These are phyloP conservation scores for Wickerhamiella occidentalis DNA, from an alignment of 805 yeast genomes.

Conservation along the genomic window DNA sequence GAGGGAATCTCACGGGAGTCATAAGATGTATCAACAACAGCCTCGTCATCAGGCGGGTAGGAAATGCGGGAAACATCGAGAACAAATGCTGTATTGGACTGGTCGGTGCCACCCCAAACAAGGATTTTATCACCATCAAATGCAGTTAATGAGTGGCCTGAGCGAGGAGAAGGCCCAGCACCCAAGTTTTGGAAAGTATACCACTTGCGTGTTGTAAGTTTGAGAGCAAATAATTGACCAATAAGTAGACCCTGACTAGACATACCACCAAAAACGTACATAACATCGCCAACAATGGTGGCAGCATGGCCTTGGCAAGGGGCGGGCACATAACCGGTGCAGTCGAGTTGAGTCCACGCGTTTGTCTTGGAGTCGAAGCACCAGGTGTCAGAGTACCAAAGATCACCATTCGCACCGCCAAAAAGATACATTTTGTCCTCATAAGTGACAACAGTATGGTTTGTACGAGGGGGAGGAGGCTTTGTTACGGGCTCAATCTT, in stretches of 20 bases:
- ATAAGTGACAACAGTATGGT: conserved; percentile 77
- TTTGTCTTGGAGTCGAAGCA: conserved; percentile 57
- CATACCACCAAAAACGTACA: conserved; percentile 87
- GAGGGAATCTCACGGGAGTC: conserved; percentile 1
- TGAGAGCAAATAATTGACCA: conserved; percentile 59
- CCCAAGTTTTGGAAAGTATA: conserved; percentile 45
- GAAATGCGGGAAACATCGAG: conserved; percentile 43
- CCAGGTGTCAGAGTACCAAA: conserved; percentile 66
- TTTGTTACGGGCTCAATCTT: conserved; percentile 42
- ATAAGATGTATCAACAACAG: not conserved
- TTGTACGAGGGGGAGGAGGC: conserved; percentile 52
- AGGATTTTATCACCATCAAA: conserved; percentile 54
- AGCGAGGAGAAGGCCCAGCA: conserved; percentile 65
- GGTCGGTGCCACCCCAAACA: conserved; percentile 72
- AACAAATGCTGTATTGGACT: conserved; percentile 50
- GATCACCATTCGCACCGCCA: conserved; percentile 80
- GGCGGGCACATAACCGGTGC: conserved; percentile 66
- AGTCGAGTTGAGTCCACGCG: conserved; percentile 58
- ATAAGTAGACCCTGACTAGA: conserved; percentile 57
- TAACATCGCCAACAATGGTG: conserved; percentile 58
- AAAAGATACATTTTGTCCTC: conserved; percentile 70
- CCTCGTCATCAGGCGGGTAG: conserved; percentile 30
- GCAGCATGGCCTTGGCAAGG: conserved; percentile 91
- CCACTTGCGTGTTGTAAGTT: conserved; percentile 63
- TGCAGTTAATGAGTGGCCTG: conserved; percentile 82